Evolutionary conservation across 257 asterid species (phyloP), one percentile per base, ranked within the genome.

Genomic region (Solanum piurae): DNA sequence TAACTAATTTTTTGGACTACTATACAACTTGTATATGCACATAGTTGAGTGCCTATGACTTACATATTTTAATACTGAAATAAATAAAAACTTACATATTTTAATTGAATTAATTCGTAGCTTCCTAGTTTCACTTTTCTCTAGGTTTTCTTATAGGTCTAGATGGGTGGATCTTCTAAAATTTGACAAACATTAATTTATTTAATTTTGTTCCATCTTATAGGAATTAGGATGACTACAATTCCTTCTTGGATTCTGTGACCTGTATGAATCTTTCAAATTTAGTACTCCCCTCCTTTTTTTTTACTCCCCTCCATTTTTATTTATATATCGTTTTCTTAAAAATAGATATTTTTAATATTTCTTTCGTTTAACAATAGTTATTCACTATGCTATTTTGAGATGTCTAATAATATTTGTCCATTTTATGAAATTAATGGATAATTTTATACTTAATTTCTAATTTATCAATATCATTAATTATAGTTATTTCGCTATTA

Each of bases 321-420:
- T 18, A 20, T 55, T 55, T 55, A 55, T 55, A 3, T 55, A 1
- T 55, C n/a, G 4, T 55, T 55, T 1, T 55, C 20, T 0, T 55
- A 55, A 55, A 55, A 55, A 18, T 55, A 55, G 2, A 18, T 55
- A 0, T 55, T 55, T 55, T 18, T 2, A 55, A 7, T 0, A 18
- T 6, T 18, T 10, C 0, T 1, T 5, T 14, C 3, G 0, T 49
- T 49, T 13, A 5, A 13, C 0, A 46, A 4, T 46, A 46, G 1
- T 46, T 2, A 1, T 46, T 0, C 0, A 13, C 0, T 46, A 46
- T 13, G 5, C 1, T 46, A 46, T 46, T 46, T 46, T 1, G 1
- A 12, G 5, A 38, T 40, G 0, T 40, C 13, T 3, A 42, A 42
- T 3, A 42, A 42, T 42, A 42, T 0, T 52, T 52, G 9, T 16